A percentile compares a stretch with the other conserved stretches of the same genome.
Evolutionary conservation across 2,329 filamentous ascomycete species (phyloP).

Genomic region (Aspergillus sergii): DNA sequence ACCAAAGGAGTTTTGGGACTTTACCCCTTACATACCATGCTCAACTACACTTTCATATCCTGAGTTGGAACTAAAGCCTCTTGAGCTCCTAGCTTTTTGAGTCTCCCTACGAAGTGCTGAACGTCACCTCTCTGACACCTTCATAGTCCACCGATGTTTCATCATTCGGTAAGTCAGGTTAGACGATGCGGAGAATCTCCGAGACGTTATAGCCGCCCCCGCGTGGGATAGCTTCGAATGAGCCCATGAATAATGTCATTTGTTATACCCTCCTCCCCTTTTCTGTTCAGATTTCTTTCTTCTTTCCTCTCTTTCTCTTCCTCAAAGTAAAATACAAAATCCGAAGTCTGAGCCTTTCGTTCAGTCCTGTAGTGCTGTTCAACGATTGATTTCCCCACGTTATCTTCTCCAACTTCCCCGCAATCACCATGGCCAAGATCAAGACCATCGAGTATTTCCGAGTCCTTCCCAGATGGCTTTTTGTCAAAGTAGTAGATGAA

Average conservation of each 20-base stretch:
- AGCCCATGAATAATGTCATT: neutral
- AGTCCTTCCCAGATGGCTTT: constrained; percentile 74
- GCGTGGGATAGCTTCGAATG: neutral
- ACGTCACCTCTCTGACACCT: neutral
- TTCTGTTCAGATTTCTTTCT: neutral
- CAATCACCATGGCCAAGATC: constrained; percentile 62
- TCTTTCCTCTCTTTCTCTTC: neutral
- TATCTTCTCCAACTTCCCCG: neutral
- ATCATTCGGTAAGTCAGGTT: neutral
- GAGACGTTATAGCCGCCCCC: neutral
- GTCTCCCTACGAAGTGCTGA: neutral
- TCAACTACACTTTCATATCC: neutral
- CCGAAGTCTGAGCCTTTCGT: neutral
- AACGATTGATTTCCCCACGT: neutral
- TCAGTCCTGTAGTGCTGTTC: neutral
- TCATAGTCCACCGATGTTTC: neutral
- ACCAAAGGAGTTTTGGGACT: too few relatives aligned
- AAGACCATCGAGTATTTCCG: constrained; percentile 72
- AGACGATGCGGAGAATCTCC: neutral
- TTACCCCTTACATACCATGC: neutral
- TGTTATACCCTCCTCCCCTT: neutral
- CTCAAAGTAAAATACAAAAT: neutral
- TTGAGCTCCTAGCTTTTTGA: neutral
- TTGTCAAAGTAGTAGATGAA: constrained; percentile 74
- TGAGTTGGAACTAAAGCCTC: neutral